phyloP scores from a whole-genome alignment of 495 filamentous ascomycete genomes.

The Daldinia grandis region DNA sequence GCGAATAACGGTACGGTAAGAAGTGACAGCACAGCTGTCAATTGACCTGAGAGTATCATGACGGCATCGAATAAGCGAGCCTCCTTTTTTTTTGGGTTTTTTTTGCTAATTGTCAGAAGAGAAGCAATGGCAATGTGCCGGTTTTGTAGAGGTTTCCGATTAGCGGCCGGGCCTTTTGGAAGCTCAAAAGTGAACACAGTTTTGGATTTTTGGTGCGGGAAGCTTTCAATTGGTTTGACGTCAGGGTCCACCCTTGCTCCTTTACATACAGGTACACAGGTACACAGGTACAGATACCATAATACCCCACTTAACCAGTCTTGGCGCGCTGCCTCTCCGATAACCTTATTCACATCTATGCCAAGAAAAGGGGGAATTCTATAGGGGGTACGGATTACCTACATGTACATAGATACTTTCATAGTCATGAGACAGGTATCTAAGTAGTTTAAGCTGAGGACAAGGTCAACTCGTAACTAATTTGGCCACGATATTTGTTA shows the following conservation, averaged over 20 bases:
- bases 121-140: background rate
- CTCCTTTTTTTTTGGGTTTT: background rate
- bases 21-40: slow-evolving; percentile 47
- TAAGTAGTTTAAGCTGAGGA: too few relatives aligned
- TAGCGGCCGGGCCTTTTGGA: slow-evolving; percentile 13
- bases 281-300: slow-evolving; percentile 14
- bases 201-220: slow-evolving; percentile 34
- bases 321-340: slow-evolving; percentile 15
- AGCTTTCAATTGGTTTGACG: slow-evolving; percentile 42
- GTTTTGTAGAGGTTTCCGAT: slow-evolving; percentile 12
- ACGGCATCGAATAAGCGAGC: slow-evolving; percentile 34
- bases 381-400: too few relatives aligned
- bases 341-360: slow-evolving; percentile 25
- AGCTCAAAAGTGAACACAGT: slow-evolving; percentile 45
- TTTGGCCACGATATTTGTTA: too few relatives aligned
- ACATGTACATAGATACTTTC: too few relatives aligned
- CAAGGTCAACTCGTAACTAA: too few relatives aligned
- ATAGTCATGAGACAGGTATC: too few relatives aligned
- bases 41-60: slow-evolving; percentile 40
- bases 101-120: background rate
- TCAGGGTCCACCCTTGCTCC: slow-evolving; percentile 26
- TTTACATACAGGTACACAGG: background rate
- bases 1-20: slow-evolving; percentile 19
- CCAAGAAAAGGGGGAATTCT: background rate
- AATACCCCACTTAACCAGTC: slow-evolving; percentile 22